Percentiles rank a stretch among this genome's conserved stretches.
These are phyloP conservation scores for Coemansia sp. DNA, from an alignment of 371 early-diverging fungal genomes.

Conservation along the genomic window DNA sequence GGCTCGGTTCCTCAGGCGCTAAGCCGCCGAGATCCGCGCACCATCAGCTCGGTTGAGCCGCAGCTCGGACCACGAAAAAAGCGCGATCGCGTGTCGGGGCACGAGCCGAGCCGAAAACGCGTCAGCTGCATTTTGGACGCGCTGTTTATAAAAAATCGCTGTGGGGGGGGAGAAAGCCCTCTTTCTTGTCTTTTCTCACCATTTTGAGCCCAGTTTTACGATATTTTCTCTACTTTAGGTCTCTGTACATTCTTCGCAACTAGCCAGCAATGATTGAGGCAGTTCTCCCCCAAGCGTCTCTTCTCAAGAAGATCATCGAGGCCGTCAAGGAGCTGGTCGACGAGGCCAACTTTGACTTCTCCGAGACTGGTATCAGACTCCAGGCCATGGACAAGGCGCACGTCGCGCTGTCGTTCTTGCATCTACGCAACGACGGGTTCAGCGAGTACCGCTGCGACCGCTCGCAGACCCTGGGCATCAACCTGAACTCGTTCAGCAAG, in stretches of 20 bases:
- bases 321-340: slow-evolving; percentile 96
- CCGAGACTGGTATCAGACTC: slow-evolving; percentile 91
- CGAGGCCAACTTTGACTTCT: slow-evolving; percentile 98
- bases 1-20: background rate
- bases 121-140: background rate
- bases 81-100: background rate
- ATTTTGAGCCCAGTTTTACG: no score
- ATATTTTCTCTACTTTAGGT: background rate
- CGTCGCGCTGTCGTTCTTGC: slow-evolving; percentile 91
- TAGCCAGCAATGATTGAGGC: slow-evolving; percentile 70
- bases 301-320: slow-evolving; percentile 93
- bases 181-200: background rate
- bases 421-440: slow-evolving; percentile 87
- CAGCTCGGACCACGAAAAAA: background rate
- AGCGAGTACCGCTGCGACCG: slow-evolving; percentile 96
- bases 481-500: slow-evolving; percentile 82
- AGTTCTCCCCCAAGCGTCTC: slow-evolving; percentile 67
- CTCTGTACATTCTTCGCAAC: slow-evolving; percentile 5
- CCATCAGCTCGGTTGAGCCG: slow-evolving; percentile 1
- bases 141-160: background rate
- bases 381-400: slow-evolving; percentile 99
- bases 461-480: slow-evolving; percentile 89
- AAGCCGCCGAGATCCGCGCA: background rate
- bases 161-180: background rate
- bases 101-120: slow-evolving; percentile 5